Conservation (phyloP, 768 basidiomycete genomes). For the Kwoniella europaea region DNA sequence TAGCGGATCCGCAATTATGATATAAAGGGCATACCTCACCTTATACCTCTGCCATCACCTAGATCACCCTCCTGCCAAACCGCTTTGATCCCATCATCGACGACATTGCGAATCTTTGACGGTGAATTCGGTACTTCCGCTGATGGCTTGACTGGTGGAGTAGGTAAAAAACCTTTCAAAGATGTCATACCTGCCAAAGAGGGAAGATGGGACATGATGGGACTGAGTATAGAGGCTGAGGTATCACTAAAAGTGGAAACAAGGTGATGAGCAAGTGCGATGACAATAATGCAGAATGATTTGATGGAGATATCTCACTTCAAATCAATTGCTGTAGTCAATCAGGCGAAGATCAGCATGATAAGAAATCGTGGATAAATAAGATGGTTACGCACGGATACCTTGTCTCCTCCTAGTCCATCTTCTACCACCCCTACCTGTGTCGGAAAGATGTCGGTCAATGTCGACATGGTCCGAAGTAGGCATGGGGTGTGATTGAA, state of each 20-base stretch:
- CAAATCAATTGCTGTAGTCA: slow-evolving; percentile 15
- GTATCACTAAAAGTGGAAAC: too few species aligned
- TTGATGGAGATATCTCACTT: slow-evolving; percentile 2
- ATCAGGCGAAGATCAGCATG: not conserved
- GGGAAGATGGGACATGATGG: slow-evolving; percentile 32
- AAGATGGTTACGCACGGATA: slow-evolving; percentile 9
- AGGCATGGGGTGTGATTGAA: slow-evolving; percentile 18
- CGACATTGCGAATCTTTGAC: not conserved
- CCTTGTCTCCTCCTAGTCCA: slow-evolving; percentile 13
- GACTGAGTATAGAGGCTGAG: slow-evolving; percentile 35
- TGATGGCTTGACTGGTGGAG: slow-evolving; percentile 23
- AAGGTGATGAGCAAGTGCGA: too few species aligned
- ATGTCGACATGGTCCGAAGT: slow-evolving; percentile 25
- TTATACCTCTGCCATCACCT: slow-evolving; percentile 35
- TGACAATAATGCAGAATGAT: too few species aligned
- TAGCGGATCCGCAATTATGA: not conserved
- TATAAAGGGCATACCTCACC: slow-evolving; percentile 22
- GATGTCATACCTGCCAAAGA: slow-evolving; percentile 33
- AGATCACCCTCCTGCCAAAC: slow-evolving; percentile 41
- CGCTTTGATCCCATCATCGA: slow-evolving; percentile 1
- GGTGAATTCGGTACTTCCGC: not conserved
- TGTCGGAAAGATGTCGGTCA: slow-evolving; percentile 21
- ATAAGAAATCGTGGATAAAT: not conserved
- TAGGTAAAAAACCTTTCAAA: slow-evolving; percentile 37
- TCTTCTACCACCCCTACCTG: slow-evolving; percentile 11